Conservation (phyloP, 768 basidiomycete genomes). For the Mycena rebaudengoi region DNA sequence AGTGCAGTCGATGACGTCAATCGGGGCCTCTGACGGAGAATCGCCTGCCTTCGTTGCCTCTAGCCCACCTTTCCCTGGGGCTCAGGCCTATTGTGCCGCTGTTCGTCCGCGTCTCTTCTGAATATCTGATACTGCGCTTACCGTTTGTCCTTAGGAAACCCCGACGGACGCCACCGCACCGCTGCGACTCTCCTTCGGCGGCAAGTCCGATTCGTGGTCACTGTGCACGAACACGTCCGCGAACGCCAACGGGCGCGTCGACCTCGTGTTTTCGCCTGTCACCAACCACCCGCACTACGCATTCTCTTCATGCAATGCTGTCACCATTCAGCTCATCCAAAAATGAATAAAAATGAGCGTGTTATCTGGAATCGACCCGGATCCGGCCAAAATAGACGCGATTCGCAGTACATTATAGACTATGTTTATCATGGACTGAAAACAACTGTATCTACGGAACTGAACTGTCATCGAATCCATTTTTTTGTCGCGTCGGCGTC, state of each 20-base stretch:
- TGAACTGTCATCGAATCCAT: too few species aligned
- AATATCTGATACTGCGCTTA: background rate
- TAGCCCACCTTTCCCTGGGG: slow-evolving; percentile 52
- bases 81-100: slow-evolving; percentile 51
- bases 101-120: slow-evolving; percentile 32
- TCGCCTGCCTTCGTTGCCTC: slow-evolving; percentile 55
- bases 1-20: slow-evolving; percentile 48
- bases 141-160: slow-evolving; percentile 5
- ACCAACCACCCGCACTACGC: slow-evolving; percentile 53
- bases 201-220: slow-evolving; percentile 49
- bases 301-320: slow-evolving; percentile 45
- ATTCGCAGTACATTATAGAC: slow-evolving; percentile 21
- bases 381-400: background rate
- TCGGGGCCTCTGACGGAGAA: slow-evolving; percentile 47
- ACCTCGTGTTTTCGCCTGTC: slow-evolving; percentile 53
- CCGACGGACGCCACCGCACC: slow-evolving; percentile 34
- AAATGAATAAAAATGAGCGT: slow-evolving; percentile 14
- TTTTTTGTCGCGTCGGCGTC: too few species aligned
- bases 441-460: too few species aligned
- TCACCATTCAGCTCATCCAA: slow-evolving; percentile 46
- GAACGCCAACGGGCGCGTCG: slow-evolving; percentile 46
- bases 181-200: slow-evolving; percentile 48
- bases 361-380: background rate
- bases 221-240: slow-evolving; percentile 50
- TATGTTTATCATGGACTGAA: too few species aligned